Evolutionary conservation across 2,329 filamentous ascomycete species (phyloP).

Genomic region (Claviceps sp.): DNA sequence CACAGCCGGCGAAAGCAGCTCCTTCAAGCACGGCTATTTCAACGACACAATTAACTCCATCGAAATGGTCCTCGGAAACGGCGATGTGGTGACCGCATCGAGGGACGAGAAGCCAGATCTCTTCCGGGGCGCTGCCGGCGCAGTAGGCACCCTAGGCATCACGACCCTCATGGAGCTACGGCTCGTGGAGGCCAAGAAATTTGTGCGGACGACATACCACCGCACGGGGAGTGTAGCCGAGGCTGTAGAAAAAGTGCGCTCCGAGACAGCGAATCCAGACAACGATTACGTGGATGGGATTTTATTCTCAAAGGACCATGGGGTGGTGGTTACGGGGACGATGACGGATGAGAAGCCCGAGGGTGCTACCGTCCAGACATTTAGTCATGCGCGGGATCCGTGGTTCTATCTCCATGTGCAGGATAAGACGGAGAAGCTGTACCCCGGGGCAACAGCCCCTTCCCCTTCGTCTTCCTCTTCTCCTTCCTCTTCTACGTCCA

Average conservation of each 20-base stretch:
- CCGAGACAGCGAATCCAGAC: constrained; percentile 27
- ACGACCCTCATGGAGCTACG: constrained; percentile 53
- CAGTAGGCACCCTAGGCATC: constrained; percentile 54
- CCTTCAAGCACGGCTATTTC: constrained; percentile 60
- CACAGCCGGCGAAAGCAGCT: constrained; percentile 57
- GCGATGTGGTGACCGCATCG: constrained; percentile 44
- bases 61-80: constrained; percentile 58
- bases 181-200: constrained; percentile 45
- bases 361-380: constrained; percentile 33
- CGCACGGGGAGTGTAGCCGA: constrained; percentile 34
- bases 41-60: constrained; percentile 49
- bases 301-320: constrained; percentile 45
- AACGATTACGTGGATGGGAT: constrained; percentile 67
- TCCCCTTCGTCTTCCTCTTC: constrained; percentile 8
- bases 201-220: constrained; percentile 50
- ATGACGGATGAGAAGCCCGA: constrained; percentile 40
- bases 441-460: not conserved
- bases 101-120: constrained; percentile 34
- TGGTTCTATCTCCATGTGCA: constrained; percentile 67
- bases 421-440: constrained; percentile 22
- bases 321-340: constrained; percentile 52
- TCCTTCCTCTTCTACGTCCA: not conserved
- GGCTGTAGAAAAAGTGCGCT: constrained; percentile 33
- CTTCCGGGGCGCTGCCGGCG: constrained; percentile 52
- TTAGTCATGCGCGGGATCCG: constrained; percentile 47